A percentile compares a stretch with the other conserved stretches of the same genome.
These are phyloP conservation scores for Oemleria cerasiformis DNA, from an alignment of 306 rosid species.

Conservation along the genomic window DNA sequence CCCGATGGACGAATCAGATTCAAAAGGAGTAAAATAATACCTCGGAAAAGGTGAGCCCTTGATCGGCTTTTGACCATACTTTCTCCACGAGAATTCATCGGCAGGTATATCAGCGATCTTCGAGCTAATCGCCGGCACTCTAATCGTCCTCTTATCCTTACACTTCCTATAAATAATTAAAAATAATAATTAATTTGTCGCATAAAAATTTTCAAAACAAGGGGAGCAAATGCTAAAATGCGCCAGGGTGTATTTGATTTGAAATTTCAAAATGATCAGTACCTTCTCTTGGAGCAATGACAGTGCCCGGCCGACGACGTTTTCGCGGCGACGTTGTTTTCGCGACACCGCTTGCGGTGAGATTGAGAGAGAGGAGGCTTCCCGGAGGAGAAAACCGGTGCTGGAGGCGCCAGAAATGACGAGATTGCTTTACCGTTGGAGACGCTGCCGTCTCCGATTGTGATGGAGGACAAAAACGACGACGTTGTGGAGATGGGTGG, in stretches of 20 bases:
- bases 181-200: neutral
- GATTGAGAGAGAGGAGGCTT: conserved; percentile 63
- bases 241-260: neutral
- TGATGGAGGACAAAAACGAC: conserved; percentile 58
- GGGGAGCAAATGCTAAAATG: neutral
- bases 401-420: conserved; percentile 24
- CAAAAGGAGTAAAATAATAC: conserved; percentile 28
- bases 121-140: conserved; percentile 65
- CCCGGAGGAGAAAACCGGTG: conserved; percentile 33
- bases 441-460: conserved; percentile 67
- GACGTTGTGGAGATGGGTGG: conserved; percentile 60
- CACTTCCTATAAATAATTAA: conserved; percentile 39
- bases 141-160: conserved; percentile 45
- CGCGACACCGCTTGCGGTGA: conserved; percentile 50
- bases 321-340: conserved; percentile 27
- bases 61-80: conserved; percentile 83
- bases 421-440: conserved; percentile 57
- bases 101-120: conserved; percentile 70
- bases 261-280: neutral
- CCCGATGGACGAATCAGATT: neutral
- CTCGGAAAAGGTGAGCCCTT: conserved; percentile 79
- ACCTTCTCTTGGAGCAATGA: conserved; percentile 84
- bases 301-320: conserved; percentile 44
- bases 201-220: neutral
- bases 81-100: conserved; percentile 77